Percentiles rank a stretch among this genome's conserved stretches.
phyloP scores from a whole-genome alignment of 1,284 basidiomycete species.

The Cystobasidium sp. region DNA sequence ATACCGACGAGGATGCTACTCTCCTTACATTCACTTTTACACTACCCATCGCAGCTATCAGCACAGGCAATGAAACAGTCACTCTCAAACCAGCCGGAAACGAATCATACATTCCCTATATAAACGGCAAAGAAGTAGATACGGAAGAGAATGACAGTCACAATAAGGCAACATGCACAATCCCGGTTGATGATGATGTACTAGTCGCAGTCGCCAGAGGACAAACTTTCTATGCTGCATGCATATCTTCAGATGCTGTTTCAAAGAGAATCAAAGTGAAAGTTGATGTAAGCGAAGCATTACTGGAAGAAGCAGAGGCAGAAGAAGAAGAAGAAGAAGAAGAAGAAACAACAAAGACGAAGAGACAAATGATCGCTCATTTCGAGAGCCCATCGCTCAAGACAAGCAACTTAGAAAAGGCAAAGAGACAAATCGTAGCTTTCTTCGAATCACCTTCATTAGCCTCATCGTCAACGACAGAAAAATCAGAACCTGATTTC shows the following conservation, averaged over 20 bases:
- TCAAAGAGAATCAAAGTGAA: conserved; percentile 6
- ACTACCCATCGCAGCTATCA: conserved; percentile 16
- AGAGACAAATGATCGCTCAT: background rate
- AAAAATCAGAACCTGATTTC: background rate
- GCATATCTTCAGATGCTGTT: background rate
- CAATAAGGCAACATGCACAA: conserved; percentile 20
- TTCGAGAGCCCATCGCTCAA: background rate
- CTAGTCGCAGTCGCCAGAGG: conserved; percentile 19
- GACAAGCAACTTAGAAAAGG: background rate
- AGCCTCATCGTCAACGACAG: background rate
- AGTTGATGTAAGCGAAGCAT: conserved; percentile 12
- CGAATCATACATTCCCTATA: conserved; percentile 27
- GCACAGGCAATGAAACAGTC: conserved; percentile 14
- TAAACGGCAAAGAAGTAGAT: conserved; percentile 17
- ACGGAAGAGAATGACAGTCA: background rate
- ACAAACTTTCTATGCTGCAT: conserved; percentile 10
- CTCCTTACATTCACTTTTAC: conserved; percentile 33
- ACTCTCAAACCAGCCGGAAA: conserved; percentile 28
- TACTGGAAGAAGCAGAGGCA: background rate
- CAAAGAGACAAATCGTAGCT: conserved; percentile 23
- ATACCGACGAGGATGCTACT: background rate
- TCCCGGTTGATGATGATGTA: conserved; percentile 26
- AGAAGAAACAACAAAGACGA: too few relatives aligned
- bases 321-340: background rate
- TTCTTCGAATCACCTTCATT: conserved; percentile 21